These are phyloP conservation scores for Firmiana major DNA, from an alignment of 345 rosid species.

Conservation along the genomic window DNA sequence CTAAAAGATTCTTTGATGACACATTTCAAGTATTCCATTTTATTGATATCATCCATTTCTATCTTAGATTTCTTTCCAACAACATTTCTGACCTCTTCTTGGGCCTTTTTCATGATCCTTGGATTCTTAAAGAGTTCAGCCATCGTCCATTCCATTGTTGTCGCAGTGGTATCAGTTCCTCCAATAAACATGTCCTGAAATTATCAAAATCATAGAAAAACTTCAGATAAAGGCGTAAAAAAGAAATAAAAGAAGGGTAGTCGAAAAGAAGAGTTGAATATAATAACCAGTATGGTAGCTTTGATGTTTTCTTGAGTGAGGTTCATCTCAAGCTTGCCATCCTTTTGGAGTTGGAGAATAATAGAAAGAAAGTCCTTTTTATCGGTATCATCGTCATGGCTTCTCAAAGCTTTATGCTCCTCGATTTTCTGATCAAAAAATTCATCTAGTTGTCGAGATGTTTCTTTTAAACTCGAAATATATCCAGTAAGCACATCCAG, in stretches of 20 bases:
- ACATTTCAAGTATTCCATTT: neutral
- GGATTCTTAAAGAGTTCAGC: neutral
- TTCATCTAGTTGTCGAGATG: neutral
- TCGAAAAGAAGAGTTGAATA: neutral
- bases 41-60: neutral
- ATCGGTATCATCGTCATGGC: neutral
- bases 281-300: neutral
- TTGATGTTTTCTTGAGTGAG: neutral
- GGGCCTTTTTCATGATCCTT: neutral
- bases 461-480: neutral
- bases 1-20: slow-evolving; percentile 12
- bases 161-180: neutral
- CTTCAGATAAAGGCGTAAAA: neutral
- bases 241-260: neutral
- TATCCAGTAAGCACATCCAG: neutral
- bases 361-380: neutral
- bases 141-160: neutral
- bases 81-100: neutral
- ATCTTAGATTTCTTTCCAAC: neutral
- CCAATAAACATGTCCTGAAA: neutral
- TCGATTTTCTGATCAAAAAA: neutral
- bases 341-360: neutral
- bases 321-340: neutral
- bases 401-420: neutral
- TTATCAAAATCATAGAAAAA: neutral